These are phyloP conservation scores for Hericium coralloides DNA, from an alignment of 768 basidiomycete genomes.

Conservation along the genomic window DNA sequence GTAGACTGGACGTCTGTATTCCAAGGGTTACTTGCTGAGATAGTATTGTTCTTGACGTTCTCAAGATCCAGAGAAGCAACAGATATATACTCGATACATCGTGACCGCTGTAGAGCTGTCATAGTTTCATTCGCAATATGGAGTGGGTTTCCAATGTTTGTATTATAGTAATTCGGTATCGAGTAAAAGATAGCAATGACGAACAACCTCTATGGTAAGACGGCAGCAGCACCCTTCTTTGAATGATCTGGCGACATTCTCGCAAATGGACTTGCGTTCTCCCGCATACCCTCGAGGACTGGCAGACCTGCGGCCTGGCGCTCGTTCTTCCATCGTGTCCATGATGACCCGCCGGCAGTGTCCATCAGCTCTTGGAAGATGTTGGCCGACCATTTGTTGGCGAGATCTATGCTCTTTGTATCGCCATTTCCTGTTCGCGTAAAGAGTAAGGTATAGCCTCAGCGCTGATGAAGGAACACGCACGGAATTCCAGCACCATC, in stretches of 20 bases:
- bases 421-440: constrained; percentile 40
- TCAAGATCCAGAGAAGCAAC: too few relatives aligned
- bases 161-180: too few relatives aligned
- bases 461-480: constrained; percentile 21
- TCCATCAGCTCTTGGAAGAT: constrained; percentile 70
- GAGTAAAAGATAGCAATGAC: not conserved
- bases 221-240: constrained; percentile 15
- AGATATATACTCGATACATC: too few relatives aligned
- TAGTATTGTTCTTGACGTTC: too few relatives aligned
- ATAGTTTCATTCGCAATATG: too few relatives aligned
- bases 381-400: constrained; percentile 59
- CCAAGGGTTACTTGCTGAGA: not conserved
- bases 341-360: constrained; percentile 47
- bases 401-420: constrained; percentile 39
- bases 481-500: constrained; percentile 55
- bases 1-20: not conserved
- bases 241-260: not conserved
- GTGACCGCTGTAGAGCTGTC: too few relatives aligned
- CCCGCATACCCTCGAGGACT: constrained; percentile 23
- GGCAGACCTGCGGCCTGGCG: constrained; percentile 37
- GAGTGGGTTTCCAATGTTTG: too few relatives aligned
- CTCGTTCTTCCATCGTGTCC: constrained; percentile 47
- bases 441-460: not conserved
- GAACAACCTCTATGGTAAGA: constrained; percentile 5
- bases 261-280: constrained; percentile 3